Conservation (phyloP, 192 early-diverging fungal genomes). For the Diversispora eburnea region DNA sequence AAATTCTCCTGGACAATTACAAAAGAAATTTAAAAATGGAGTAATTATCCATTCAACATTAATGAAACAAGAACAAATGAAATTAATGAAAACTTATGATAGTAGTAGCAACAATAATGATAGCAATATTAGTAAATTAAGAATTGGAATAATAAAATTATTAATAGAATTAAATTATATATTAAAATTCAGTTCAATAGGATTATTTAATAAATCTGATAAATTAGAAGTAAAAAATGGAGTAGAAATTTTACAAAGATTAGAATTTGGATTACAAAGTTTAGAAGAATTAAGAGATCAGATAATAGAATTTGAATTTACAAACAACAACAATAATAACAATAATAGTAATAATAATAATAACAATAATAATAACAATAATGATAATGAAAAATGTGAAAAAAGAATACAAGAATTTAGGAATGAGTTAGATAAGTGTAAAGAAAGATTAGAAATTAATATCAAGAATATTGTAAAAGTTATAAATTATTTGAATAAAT, state of each 20-base stretch:
- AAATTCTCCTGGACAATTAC: background rate
- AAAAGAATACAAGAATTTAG: background rate
- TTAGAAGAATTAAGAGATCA: background rate
- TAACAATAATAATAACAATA: background rate
- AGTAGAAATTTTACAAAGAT: constrained; percentile 14
- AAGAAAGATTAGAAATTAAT: constrained; percentile 4
- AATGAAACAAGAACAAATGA: background rate
- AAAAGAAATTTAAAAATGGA: constrained; percentile 11
- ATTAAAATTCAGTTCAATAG: constrained; percentile 10
- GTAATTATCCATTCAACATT: background rate
- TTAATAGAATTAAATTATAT: constrained; percentile 23
- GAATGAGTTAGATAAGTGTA: background rate
- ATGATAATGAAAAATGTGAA: background rate
- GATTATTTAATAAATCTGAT: background rate
- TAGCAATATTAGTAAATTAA: background rate
- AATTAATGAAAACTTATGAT: background rate
- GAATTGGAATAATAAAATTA: background rate
- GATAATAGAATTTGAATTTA: background rate
- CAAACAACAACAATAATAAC: background rate
- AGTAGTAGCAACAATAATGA: background rate
- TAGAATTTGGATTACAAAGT: background rate
- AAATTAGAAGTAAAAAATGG: background rate
- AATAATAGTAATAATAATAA: background rate
- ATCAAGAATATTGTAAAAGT: background rate
- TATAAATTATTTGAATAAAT: background rate